These are phyloP conservation scores for Aureobasidium sp. DNA, from an alignment of 2,329 filamentous ascomycete genomes.

Conservation along the genomic window DNA sequence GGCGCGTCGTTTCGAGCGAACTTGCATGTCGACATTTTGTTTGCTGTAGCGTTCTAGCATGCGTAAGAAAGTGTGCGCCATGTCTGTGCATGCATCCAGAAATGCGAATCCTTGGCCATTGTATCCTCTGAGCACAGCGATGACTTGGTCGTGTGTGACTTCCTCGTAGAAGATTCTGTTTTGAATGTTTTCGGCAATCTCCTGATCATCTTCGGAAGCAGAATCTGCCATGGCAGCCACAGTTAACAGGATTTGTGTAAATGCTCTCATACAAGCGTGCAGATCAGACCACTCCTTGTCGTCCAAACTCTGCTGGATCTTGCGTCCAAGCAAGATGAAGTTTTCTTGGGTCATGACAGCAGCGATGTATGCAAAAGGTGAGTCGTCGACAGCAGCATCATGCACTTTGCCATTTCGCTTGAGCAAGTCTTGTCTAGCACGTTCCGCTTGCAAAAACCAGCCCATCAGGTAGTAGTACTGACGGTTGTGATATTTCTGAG, in stretches of 20 bases:
- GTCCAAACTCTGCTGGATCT: conserved; percentile 70
- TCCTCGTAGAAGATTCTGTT: conserved; percentile 99
- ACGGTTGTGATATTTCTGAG: conserved; percentile 65
- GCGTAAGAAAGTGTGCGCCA: conserved; percentile 82
- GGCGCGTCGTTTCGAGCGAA: conserved; percentile 69
- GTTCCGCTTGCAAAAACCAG: conserved; percentile 79
- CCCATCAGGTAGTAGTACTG: conserved; percentile 89
- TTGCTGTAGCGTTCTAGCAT: conserved; percentile 92
- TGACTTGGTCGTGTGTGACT: conserved; percentile 78
- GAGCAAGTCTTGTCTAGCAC: conserved; percentile 51
- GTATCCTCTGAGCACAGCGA: conserved; percentile 73
- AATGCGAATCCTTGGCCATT: conserved; percentile 93
- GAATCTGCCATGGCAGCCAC: conserved; percentile 88
- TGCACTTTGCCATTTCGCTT: conserved; percentile 27
- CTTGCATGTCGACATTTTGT: conserved; percentile 87
- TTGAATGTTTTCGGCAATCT: conserved; percentile 95
- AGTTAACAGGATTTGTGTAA: conserved; percentile 80
- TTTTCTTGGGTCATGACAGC: conserved; percentile 90
- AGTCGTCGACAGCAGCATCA: conserved; percentile 42
- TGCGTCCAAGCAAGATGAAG: conserved; percentile 78
- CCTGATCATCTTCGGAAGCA: conserved; percentile 81
- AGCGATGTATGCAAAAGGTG: conserved; percentile 79
- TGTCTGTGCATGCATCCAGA: conserved; percentile 81
- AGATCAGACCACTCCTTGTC: conserved; percentile 82
- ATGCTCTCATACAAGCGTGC: conserved; percentile 82